These are phyloP conservation scores for Cercospora sp. DNA, from an alignment of 2,329 filamentous ascomycete species.

Conservation along the genomic window DNA sequence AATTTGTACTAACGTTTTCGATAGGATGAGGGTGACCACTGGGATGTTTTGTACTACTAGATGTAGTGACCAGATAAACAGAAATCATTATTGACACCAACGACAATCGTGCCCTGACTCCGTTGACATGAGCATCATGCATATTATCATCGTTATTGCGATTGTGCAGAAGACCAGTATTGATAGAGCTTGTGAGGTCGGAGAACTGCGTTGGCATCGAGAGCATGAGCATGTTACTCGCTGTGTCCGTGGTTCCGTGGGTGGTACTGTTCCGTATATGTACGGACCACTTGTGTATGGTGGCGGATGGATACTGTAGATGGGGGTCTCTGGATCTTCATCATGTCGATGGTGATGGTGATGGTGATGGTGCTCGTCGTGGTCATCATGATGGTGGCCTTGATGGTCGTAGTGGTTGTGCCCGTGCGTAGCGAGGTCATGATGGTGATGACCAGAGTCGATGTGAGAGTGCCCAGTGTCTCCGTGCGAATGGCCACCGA, in stretches of 20 bases:
- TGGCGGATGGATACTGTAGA: background rate
- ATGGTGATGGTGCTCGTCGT: background rate
- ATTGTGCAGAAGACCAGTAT: constrained; percentile 1
- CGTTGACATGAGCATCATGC: background rate
- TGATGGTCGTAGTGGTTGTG: background rate
- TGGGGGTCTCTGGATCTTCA: background rate
- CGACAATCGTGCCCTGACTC: background rate
- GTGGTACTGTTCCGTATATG: background rate
- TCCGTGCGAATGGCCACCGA: background rate
- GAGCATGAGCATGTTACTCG: background rate
- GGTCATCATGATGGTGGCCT: background rate
- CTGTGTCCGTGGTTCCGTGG: background rate
- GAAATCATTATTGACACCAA: background rate
- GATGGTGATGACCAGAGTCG: constrained; percentile 1
- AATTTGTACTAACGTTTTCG: background rate
- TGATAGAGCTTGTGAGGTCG: background rate
- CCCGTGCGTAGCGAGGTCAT: background rate
- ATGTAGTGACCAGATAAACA: background rate
- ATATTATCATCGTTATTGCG: background rate
- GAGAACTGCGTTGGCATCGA: background rate
- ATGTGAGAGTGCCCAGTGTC: constrained; percentile 1
- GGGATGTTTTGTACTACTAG: constrained; percentile 18
- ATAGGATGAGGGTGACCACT: constrained; percentile 13
- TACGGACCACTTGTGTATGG: background rate
- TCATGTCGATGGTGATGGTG: background rate